Base-by-base conservation (phyloP, 1,284 basidiomycete genomes). In the Sporisorium sorghi region DNA sequence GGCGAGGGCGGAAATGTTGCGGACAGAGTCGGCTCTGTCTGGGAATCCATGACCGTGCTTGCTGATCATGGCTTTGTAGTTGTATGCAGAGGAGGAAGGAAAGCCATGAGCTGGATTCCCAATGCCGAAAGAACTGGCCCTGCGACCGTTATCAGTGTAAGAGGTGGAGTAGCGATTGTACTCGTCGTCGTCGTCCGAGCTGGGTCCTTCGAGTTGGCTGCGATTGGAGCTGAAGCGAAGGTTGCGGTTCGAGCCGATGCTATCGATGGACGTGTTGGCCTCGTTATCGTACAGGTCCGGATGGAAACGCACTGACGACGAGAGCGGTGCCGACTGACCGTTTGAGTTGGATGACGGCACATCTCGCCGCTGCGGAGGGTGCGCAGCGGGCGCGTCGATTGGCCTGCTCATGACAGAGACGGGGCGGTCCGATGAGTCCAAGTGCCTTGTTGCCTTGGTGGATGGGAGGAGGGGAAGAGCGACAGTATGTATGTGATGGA, bases 1-100 rank as follows among this genome's bases (percentile, higher is more conserved):
- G 54, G 75, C 74, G 17, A 83, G 75, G 14, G 63, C 77, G 14
- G 74, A 67, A 46, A 83, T 64, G 67, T 81, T 79, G 30, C 72
- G 69, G 11, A 83, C 61, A 12, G 81, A 83, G 8, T 76, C 77
- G 21, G 71, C 78, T 24, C 58, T 42, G 35, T 78, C 55, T 11
- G 78, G 78, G 39, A 79, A 79, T 24, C 69, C 61, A 44, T 79
- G 78, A 4, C 68, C 66, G 43, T 76, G 72, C 14, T 53, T 74
- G 61, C 66, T 70, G 43, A 73, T 64, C 58, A 66, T 62, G 33
- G 59, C 72, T 30, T 39, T 64, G 48, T 63, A 64, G 49, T 63
- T 60, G 57, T 75, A 69, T 1, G 72, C 62, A 5, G 64, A 62
- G 7, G 70, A 67, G 19, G 69, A 67, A 5, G 70, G 70, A 9